Evolutionary conservation across 805 yeast genomes (phyloP).

Genomic region (Sungouiozyma ichnusensis): DNA sequence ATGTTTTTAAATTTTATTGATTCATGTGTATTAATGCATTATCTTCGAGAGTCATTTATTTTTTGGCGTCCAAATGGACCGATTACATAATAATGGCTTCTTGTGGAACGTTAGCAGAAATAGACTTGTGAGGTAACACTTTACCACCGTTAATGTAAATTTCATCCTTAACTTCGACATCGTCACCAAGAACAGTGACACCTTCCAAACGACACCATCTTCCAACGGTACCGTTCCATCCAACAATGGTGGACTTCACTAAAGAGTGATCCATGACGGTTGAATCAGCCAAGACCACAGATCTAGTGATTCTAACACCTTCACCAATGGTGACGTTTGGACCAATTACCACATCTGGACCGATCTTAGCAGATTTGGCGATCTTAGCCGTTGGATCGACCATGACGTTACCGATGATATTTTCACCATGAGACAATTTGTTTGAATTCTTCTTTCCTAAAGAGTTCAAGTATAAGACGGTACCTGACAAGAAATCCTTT

Average conservation of each 20-base stretch:
- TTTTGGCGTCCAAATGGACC: neutral
- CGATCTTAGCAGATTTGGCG: constrained; percentile 86
- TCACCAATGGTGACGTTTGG: constrained; percentile 93
- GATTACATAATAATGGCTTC: constrained; percentile 94
- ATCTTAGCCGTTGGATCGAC: constrained; percentile 93
- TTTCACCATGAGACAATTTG: constrained; percentile 56
- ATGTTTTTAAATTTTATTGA: too few relatives aligned
- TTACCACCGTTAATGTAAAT: constrained; percentile 98
- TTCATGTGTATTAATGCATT: neutral
- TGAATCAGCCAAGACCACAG: constrained; percentile 86
- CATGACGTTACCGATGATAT: constrained; percentile 81
- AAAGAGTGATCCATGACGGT: constrained; percentile 93
- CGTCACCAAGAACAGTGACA: constrained; percentile 96
- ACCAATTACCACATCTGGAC: constrained; percentile 96
- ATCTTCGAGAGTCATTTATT: neutral
- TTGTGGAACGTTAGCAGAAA: constrained; percentile 90
- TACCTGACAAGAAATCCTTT: constrained; percentile 96
- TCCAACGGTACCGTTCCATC: constrained; percentile 98
- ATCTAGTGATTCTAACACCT: constrained; percentile 96
- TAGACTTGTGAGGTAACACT: constrained; percentile 96
- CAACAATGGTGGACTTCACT: constrained; percentile 95
- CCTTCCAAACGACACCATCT: constrained; percentile 99
- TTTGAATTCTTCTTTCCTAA: constrained; percentile 71
- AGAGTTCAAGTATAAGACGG: constrained; percentile 82
- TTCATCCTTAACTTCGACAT: constrained; percentile 96